Conservation (phyloP, 768 basidiomycete species). For the Suillus hirtellus region DNA sequence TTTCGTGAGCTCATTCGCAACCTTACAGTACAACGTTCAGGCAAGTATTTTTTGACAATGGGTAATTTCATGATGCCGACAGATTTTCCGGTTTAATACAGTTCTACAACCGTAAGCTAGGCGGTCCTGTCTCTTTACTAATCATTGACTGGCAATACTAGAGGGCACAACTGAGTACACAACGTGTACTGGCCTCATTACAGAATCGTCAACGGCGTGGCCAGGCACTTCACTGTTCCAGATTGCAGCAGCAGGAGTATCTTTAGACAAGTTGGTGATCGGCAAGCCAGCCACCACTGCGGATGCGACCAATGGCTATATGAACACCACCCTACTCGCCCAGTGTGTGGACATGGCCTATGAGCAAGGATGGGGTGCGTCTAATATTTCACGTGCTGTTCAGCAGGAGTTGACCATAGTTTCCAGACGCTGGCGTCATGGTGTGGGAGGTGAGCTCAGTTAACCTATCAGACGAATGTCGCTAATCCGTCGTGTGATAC, state of each 20-base stretch:
- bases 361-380: conserved; percentile 65
- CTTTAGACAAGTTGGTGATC: conserved; percentile 67
- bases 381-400: neutral
- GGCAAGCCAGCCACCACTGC: conserved; percentile 61
- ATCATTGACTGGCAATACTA: conserved; percentile 12
- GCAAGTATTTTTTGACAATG: conserved; percentile 1
- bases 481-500: neutral
- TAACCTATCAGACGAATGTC: neutral
- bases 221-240: conserved; percentile 49
- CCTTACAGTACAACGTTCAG: conserved; percentile 20
- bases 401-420: neutral
- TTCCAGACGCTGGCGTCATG: conserved; percentile 18
- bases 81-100: conserved; percentile 29
- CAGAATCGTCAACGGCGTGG: conserved; percentile 39
- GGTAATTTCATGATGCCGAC: neutral
- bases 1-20: neutral
- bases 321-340: conserved; percentile 56
- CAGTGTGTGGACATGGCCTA: conserved; percentile 64
- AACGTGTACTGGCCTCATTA: conserved; percentile 39
- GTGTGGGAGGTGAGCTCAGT: conserved; percentile 26
- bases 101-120: conserved; percentile 39
- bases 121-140: neutral
- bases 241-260: conserved; percentile 53
- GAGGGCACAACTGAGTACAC: conserved; percentile 42
- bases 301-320: conserved; percentile 59